These are phyloP conservation scores for Blastocladiella emersonii DNA, from an alignment of 371 early-diverging fungal genomes.

Conservation along the genomic window DNA sequence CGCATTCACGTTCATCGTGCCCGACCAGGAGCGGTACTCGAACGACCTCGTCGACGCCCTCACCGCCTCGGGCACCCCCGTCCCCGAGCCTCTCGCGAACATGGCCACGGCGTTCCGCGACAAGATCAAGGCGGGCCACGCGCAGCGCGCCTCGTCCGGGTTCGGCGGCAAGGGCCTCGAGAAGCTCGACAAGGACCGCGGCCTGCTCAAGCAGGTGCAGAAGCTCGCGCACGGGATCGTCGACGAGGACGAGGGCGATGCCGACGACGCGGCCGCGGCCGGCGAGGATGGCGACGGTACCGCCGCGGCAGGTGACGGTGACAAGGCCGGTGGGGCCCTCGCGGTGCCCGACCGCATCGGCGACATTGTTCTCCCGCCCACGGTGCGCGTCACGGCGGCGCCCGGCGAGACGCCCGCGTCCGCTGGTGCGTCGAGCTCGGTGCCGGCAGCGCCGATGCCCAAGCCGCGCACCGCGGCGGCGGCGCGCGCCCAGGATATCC, in stretches of 20 bases:
- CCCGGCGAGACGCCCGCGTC: not conserved
- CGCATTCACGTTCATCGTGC: constrained; percentile 89
- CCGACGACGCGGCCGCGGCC: not conserved
- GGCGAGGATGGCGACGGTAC: not conserved
- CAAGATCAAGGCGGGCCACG: constrained; percentile 80
- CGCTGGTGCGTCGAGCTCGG: too few relatives aligned
- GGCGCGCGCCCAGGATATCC: not conserved
- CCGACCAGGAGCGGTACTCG: constrained; percentile 85
- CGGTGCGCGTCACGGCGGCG: not conserved
- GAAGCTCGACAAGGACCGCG: constrained; percentile 82
- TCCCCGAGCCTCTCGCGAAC: constrained; percentile 62
- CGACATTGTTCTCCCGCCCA: constrained; percentile 1
- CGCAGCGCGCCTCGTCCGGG: constrained; percentile 64
- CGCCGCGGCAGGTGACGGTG: too few relatives aligned
- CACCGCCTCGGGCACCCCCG: constrained; percentile 48
- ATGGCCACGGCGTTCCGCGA: constrained; percentile 67
- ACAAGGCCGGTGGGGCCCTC: too few relatives aligned
- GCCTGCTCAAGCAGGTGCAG: constrained; percentile 76
- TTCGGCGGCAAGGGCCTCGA: constrained; percentile 97
- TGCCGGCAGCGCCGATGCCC: not conserved
- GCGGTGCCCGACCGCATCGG: not conserved
- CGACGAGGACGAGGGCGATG: constrained; percentile 36
- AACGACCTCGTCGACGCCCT: constrained; percentile 87
- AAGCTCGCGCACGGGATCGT: constrained; percentile 70
- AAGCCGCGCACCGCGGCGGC: not conserved